Conservation (phyloP, 345 rosid species). For the Stellera chamaejasme region DNA sequence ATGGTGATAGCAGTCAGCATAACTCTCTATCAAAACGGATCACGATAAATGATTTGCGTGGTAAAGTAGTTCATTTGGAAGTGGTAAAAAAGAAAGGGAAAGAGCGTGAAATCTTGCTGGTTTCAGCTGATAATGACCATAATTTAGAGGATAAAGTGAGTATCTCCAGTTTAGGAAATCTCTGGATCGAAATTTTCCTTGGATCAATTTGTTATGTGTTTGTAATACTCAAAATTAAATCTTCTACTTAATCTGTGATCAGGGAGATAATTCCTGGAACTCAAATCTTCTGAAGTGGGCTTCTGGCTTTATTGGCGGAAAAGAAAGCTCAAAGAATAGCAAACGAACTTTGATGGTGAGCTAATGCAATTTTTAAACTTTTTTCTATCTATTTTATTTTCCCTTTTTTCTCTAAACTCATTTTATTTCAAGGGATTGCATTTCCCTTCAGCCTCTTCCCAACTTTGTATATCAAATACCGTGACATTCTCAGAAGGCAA, state of each 20-base stretch:
- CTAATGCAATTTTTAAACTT: constrained; percentile 6
- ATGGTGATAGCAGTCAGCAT: constrained; percentile 33
- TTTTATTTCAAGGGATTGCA: no score
- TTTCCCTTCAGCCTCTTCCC: neutral
- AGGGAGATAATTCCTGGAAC: constrained; percentile 66
- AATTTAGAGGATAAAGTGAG: constrained; percentile 41
- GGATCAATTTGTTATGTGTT: neutral
- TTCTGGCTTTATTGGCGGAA: constrained; percentile 71
- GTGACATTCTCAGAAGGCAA: no score
- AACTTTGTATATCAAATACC: neutral
- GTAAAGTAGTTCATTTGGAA: constrained; percentile 91
- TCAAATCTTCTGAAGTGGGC: constrained; percentile 94
- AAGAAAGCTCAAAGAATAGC: constrained; percentile 42
- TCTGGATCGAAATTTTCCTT: constrained; percentile 8
- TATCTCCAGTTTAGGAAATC: neutral
- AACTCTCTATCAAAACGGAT: constrained; percentile 58
- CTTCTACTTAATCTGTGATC: constrained; percentile 11
- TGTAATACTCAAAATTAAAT: constrained; percentile 9
- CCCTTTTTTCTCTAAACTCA: neutral
- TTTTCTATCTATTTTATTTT: constrained; percentile 2
- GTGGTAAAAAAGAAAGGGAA: constrained; percentile 82
- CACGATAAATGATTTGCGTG: constrained; percentile 80
- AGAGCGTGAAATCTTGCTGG: constrained; percentile 81
- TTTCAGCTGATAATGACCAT: constrained; percentile 51
- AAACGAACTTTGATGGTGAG: constrained; percentile 31